Evolutionary conservation across 331 rosid species (phyloP).

Genomic region (Pyracantha coccinea): DNA sequence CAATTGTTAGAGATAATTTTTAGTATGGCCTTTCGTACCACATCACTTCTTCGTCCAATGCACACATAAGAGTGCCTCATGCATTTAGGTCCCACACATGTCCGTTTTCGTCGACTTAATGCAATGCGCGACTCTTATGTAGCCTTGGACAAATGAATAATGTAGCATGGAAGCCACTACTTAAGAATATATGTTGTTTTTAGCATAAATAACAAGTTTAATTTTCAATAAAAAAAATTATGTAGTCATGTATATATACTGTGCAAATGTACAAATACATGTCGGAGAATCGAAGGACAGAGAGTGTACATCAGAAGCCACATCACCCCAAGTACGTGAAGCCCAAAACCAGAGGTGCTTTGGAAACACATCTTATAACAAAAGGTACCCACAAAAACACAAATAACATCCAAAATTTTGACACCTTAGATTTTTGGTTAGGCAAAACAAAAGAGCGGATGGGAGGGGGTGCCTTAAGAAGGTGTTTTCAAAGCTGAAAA

Average conservation of each 20-base stretch:
- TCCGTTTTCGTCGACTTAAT: background rate
- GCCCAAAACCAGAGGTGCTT: constrained; percentile 23
- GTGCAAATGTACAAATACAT: background rate
- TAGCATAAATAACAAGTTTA: background rate
- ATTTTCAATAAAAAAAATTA: background rate
- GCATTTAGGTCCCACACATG: background rate
- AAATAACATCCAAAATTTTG: background rate
- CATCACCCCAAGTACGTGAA: constrained; percentile 25
- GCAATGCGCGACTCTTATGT: background rate
- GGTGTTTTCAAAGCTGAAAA: constrained; percentile 34
- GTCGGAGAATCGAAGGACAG: constrained; percentile 19
- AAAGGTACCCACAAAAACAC: background rate
- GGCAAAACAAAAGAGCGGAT: background rate
- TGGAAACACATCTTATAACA: constrained; percentile 26
- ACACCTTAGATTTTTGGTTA: background rate
- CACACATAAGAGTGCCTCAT: background rate
- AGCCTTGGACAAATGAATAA: background rate
- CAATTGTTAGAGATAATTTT: no score
- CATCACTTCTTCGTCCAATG: background rate
- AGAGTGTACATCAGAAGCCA: constrained; percentile 14
- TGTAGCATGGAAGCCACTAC: background rate
- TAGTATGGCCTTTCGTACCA: no score
- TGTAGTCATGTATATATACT: background rate
- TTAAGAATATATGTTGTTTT: no score
- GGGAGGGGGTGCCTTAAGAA: constrained; percentile 11